phyloP scores from a whole-genome alignment of 116 monocot genomes.

The Dioscorea cayenensis region DNA sequence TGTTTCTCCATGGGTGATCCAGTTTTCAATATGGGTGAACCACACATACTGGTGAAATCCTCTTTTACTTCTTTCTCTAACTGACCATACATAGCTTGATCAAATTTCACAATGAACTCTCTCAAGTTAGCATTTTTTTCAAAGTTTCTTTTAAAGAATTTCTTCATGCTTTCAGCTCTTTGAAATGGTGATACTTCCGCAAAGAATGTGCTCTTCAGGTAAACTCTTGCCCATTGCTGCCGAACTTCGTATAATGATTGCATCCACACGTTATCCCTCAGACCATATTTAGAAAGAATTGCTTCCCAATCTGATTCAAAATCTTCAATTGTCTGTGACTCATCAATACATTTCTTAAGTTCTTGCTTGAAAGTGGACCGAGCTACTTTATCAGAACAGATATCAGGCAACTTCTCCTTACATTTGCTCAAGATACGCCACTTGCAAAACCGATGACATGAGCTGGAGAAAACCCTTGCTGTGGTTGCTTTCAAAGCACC shows the following conservation, averaged over 20 bases:
- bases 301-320: conserved; percentile 20
- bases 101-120: conserved; percentile 26
- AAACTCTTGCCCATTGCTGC: conserved; percentile 20
- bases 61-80: conserved; percentile 22
- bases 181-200: conserved; percentile 22
- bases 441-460: conserved; percentile 19
- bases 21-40: conserved; percentile 15
- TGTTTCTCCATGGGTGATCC: conserved; percentile 15
- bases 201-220: conserved; percentile 24
- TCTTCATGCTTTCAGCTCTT: conserved; percentile 27
- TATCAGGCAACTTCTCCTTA: conserved; percentile 14
- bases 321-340: conserved; percentile 7
- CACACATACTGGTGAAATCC: conserved; percentile 7
- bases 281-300: conserved; percentile 14
- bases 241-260: conserved; percentile 20
- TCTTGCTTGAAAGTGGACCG: conserved; percentile 9
- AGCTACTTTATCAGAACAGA: background rate
- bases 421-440: conserved; percentile 22
- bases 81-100: conserved; percentile 16
- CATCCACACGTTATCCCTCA: conserved; percentile 15
- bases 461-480: conserved; percentile 4
- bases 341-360: conserved; percentile 20
- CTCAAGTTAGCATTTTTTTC: conserved; percentile 6
- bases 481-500: conserved; percentile 4
- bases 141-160: conserved; percentile 22